A percentile compares a stretch with the other conserved stretches of the same genome.
phyloP scores from a whole-genome alignment of 106 monocot genomes.

The Allium sativum region DNA sequence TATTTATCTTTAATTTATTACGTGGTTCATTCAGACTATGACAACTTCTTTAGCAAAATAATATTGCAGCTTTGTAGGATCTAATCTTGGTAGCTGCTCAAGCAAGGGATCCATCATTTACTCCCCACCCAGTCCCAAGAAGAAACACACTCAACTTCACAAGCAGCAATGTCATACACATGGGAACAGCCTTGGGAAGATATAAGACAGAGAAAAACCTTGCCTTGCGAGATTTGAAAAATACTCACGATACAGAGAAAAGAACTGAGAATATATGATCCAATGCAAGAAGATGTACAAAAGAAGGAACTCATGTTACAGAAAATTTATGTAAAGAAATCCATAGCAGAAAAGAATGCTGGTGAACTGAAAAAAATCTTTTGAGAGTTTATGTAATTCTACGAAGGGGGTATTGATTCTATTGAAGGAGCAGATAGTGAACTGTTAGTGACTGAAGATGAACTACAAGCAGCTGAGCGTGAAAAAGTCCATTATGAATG shows the following conservation, averaged over 20 bases:
- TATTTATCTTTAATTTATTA: no score
- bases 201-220: constrained; percentile 40
- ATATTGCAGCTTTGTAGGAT: no score
- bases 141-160: no score
- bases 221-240: constrained; percentile 40
- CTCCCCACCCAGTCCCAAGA: no score
- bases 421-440: constrained; percentile 63
- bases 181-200: constrained; percentile 41
- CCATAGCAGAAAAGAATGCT: constrained; percentile 36
- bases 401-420: constrained; percentile 59
- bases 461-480: constrained; percentile 43
- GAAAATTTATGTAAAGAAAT: constrained; percentile 30
- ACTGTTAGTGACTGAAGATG: constrained; percentile 51
- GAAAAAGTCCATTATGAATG: constrained; percentile 72
- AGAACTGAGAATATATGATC: constrained; percentile 20
- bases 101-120: no score
- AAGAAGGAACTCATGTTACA: constrained; percentile 41
- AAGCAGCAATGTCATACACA: no score
- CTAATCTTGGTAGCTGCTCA: no score
- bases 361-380: constrained; percentile 47
- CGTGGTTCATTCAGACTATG: no score
- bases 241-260: constrained; percentile 36
- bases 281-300: constrained; percentile 48
- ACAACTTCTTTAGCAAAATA: no score
- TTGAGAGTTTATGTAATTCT: constrained; percentile 62